phyloP scores from a whole-genome alignment of 2,329 filamentous ascomycete species.

The Allantophomopsis lycopodina region DNA sequence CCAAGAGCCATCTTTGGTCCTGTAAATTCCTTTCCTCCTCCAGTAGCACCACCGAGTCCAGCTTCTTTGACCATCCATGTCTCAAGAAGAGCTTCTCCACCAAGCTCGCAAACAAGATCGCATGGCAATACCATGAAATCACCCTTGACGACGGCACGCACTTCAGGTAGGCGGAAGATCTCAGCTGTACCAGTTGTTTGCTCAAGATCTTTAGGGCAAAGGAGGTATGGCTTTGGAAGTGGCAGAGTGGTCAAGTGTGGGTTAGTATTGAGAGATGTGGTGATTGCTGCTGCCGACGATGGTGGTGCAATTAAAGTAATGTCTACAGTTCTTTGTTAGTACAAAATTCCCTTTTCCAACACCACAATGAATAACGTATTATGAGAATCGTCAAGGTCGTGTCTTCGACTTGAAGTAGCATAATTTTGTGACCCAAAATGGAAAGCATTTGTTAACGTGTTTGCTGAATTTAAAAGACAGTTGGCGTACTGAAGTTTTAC shows the following conservation, averaged over 20 bases:
- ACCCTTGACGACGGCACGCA: constrained; percentile 62
- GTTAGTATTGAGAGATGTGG: constrained; percentile 60
- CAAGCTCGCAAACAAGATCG: constrained; percentile 82
- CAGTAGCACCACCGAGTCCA: constrained; percentile 49
- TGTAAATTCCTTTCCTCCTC: constrained; percentile 25
- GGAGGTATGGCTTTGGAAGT: constrained; percentile 57
- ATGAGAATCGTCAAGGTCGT: no score
- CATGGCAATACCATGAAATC: constrained; percentile 90
- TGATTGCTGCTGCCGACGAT: constrained; percentile 52
- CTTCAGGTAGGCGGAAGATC: constrained; percentile 71
- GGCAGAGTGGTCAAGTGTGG: constrained; percentile 65
- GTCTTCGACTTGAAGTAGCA: no score
- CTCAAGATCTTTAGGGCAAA: constrained; percentile 64
- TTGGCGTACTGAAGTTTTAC: no score
- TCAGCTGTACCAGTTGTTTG: constrained; percentile 84
- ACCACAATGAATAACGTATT: no score
- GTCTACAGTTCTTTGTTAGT: constrained; percentile 23
- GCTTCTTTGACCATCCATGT: constrained; percentile 83
- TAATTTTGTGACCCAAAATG: no score
- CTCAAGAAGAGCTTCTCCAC: constrained; percentile 70
- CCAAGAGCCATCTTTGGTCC: constrained; percentile 32
- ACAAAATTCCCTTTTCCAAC: background rate
- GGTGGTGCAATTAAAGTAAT: constrained; percentile 51
- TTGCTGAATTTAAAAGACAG: no score
- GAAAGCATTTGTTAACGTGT: no score